These are phyloP conservation scores for Fusarium camptoceras DNA, from an alignment of 2,329 filamentous ascomycete species.

Conservation along the genomic window DNA sequence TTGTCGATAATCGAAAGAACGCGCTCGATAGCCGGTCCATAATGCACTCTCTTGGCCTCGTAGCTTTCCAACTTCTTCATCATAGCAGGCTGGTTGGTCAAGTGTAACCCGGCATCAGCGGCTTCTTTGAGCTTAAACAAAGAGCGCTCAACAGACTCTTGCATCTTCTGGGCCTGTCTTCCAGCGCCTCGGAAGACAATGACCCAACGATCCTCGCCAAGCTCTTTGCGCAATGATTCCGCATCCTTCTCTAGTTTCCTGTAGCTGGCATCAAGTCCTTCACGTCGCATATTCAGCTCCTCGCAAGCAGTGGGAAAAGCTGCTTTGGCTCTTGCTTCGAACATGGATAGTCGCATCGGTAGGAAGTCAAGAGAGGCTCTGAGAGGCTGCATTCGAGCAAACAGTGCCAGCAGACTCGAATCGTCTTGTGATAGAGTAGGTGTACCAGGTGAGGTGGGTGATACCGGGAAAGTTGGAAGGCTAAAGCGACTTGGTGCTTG, in stretches of 20 bases:
- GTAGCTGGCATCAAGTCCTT: slow-evolving; percentile 84
- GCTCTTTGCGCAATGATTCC: slow-evolving; percentile 86
- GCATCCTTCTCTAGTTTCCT: slow-evolving; percentile 90
- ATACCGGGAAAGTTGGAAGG: slow-evolving; percentile 71
- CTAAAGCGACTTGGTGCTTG: slow-evolving; percentile 75
- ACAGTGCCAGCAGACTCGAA: slow-evolving; percentile 86
- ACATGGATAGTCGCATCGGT: slow-evolving; percentile 91
- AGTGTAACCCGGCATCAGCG: slow-evolving; percentile 78
- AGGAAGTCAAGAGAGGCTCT: slow-evolving; percentile 94
- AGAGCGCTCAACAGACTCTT: slow-evolving; percentile 91
- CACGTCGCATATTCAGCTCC: slow-evolving; percentile 82
- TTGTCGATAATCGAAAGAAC: slow-evolving; percentile 94
- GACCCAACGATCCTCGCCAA: slow-evolving; percentile 96
- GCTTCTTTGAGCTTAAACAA: slow-evolving; percentile 84
- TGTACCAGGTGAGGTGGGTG: slow-evolving; percentile 69
- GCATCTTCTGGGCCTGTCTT: slow-evolving; percentile 94
- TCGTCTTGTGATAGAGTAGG: slow-evolving; percentile 78
- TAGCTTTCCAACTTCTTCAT: slow-evolving; percentile 91
- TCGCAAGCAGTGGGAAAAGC: slow-evolving; percentile 92
- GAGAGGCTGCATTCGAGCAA: slow-evolving; percentile 94
- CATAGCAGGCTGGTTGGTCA: slow-evolving; percentile 76
- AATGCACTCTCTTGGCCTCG: slow-evolving; percentile 94
- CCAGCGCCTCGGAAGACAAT: slow-evolving; percentile 94
- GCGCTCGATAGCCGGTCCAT: slow-evolving; percentile 90
- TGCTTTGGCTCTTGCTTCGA: slow-evolving; percentile 79